Conservation (phyloP, 164 flowering plant species). For the Nymphaea colorata region DNA sequence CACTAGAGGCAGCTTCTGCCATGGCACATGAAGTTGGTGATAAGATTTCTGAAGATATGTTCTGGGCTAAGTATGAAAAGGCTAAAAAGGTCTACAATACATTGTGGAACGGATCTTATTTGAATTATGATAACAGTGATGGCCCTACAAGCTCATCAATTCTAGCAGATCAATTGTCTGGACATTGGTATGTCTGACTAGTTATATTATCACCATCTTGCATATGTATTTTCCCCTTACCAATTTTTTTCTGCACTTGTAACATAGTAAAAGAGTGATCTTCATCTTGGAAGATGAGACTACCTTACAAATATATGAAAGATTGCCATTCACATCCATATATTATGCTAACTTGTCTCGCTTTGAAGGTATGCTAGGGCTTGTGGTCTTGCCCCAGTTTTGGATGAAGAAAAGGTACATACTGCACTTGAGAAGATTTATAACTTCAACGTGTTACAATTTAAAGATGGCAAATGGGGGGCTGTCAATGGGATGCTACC, state of each 20-base stretch:
- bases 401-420: slow-evolving; percentile 50
- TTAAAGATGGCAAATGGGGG: slow-evolving; percentile 67
- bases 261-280: too few species aligned
- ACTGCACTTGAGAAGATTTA: slow-evolving; percentile 58
- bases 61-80: slow-evolving; percentile 52
- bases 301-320: too few species aligned
- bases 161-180: slow-evolving; percentile 95
- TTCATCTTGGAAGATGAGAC: too few species aligned
- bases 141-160: slow-evolving; percentile 56
- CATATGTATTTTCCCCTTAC: too few species aligned
- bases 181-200: slow-evolving; percentile 54
- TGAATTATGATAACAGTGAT: slow-evolving; percentile 74
- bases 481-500: slow-evolving; percentile 93
- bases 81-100: slow-evolving; percentile 58
- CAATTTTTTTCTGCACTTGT: too few species aligned
- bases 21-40: slow-evolving; percentile 82
- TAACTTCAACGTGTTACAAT: slow-evolving; percentile 61
- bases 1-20: slow-evolving; percentile 85
- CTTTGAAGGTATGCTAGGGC: slow-evolving; percentile 79
- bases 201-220: too few species aligned
- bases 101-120: slow-evolving; percentile 95
- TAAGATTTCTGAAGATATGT: slow-evolving; percentile 42
- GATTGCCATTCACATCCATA: too few species aligned
- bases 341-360: too few species aligned
- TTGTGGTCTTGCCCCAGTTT: slow-evolving; percentile 69